Evolutionary conservation across 768 basidiomycete genomes (phyloP).

Genomic region (Tylopilus plumbeoviolaceoides): DNA sequence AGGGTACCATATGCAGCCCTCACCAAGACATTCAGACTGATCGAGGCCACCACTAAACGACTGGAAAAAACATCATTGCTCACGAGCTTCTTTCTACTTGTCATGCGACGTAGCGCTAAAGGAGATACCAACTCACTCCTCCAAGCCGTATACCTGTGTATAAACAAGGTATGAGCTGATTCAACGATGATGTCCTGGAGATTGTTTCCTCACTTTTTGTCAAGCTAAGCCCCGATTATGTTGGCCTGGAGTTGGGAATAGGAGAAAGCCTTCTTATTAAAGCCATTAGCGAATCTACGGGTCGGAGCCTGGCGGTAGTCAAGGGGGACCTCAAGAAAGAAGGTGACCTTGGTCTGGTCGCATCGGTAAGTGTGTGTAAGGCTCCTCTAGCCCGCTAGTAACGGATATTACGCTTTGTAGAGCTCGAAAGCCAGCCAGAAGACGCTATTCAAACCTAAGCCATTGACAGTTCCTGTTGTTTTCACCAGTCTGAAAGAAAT

Average conservation of each 20-base stretch:
- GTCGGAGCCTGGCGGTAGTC: conserved; percentile 75
- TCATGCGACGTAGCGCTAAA: conserved; percentile 80
- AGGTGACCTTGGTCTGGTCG: conserved; percentile 93
- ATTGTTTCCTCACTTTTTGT: not conserved
- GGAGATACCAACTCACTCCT: conserved; percentile 74
- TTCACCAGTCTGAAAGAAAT: conserved; percentile 91
- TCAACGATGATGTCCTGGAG: not conserved
- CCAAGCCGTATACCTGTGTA: conserved; percentile 91
- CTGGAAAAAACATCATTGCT: conserved; percentile 88
- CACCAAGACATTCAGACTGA: conserved; percentile 80
- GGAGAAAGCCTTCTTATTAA: conserved; percentile 93
- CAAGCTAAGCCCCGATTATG: conserved; percentile 91
- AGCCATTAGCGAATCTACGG: conserved; percentile 92
- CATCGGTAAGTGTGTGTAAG: conserved; percentile 59
- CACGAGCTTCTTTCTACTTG: conserved; percentile 83
- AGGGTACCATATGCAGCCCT: conserved; percentile 96
- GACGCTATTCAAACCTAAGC: conserved; percentile 91
- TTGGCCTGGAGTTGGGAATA: conserved; percentile 93
- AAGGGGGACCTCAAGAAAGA: conserved; percentile 93
- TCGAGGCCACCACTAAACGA: conserved; percentile 93
- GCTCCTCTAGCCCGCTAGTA: not conserved
- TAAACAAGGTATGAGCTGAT: conserved; percentile 71
- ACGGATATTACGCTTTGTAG: conserved; percentile 36
- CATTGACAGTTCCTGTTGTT: conserved; percentile 82
- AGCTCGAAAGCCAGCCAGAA: conserved; percentile 92